Evolutionary conservation across 345 rosid genomes (phyloP), one percentile per base, ranked within the genome.

Genomic region (Limnanthes douglasii): DNA sequence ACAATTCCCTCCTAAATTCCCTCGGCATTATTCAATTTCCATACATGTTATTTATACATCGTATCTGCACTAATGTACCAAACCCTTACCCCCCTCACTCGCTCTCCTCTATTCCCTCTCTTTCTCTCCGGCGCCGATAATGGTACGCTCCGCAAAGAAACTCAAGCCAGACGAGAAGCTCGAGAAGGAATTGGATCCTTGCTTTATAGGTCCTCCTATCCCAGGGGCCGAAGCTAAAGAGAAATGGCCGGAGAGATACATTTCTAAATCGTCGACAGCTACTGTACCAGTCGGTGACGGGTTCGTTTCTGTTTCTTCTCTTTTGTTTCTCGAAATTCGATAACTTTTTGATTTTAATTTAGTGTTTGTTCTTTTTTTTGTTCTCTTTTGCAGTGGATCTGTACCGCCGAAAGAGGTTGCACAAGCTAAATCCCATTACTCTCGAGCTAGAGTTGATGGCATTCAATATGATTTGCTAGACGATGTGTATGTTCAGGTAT

Each of bases 401-500:
- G 31, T 26, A 6, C 34, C 43, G 23, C 57, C 25, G 4, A 34
- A 42, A 2, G 56, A 36, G 1, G 7, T 44, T 6, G 5, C 34
- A 8, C 40, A 55, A 42, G 67, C 67, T 0, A 59, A 25, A 22
- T 15, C 12, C 12, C 75, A 63, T 12, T 63, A 59, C 18, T 12
- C 14, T 2, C 13, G 21, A 21, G 70, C 70, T 2, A 10, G 8
- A 18, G 45, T 68, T 0, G 61, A 68, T 48, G 64, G 56, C 8
- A 14, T 31, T 39, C 1, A 21, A 0, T 62, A 47, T 22, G 33
- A 42, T 24, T 48, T 60, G 4, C 58, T 48, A 0, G 70, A 60
- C 6, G 39, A 53, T 53, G 64, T 59, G 0, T 56, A 49, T 31
- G 59, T 68, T 29, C 21, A 43, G 22, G 75, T 63, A 53, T 21